Evolutionary conservation across 805 yeast species (phyloP).

Genomic region (Saccharomycopsis sp.): DNA sequence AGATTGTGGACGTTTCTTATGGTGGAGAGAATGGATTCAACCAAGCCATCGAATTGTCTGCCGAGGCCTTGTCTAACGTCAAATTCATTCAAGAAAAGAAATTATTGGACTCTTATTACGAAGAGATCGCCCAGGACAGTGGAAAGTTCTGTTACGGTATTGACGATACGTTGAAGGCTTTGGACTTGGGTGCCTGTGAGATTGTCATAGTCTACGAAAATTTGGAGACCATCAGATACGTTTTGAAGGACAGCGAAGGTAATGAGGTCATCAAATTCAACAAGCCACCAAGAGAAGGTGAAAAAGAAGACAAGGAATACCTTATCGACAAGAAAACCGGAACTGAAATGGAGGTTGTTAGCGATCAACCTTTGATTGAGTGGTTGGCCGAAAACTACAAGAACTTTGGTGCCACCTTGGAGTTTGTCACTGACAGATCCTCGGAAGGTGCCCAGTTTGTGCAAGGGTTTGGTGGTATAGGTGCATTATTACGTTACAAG

Average conservation of each 20-base stretch:
- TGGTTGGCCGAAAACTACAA: constrained; percentile 98
- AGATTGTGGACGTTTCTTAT: constrained; percentile 93
- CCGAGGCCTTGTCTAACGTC: constrained; percentile 94
- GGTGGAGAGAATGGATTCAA: constrained; percentile 99
- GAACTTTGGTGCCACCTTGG: constrained; percentile 90
- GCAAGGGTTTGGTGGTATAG: constrained; percentile 98
- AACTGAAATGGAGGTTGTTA: constrained; percentile 81
- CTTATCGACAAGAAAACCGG: constrained; percentile 81
- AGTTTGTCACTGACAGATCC: constrained; percentile 93
- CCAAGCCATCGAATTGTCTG: constrained; percentile 97
- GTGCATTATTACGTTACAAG: constrained; percentile 92
- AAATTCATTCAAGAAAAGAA: constrained; percentile 98
- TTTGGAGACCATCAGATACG: constrained; percentile 76
- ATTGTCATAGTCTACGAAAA: constrained; percentile 88
- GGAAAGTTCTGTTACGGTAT: constrained; percentile 98
- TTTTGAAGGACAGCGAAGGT: constrained; percentile 78
- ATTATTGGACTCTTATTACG: constrained; percentile 84
- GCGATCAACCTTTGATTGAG: constrained; percentile 82
- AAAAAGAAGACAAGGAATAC: constrained; percentile 65
- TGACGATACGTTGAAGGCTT: constrained; percentile 91
- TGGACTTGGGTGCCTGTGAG: constrained; percentile 95
- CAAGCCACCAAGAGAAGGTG: constrained; percentile 40
- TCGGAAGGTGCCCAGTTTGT: constrained; percentile 99
- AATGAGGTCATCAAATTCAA: constrained; percentile 66
- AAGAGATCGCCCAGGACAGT: constrained; percentile 94